Conservation (phyloP, 2,329 filamentous ascomycete species). For the Diaporthe sp. region DNA sequence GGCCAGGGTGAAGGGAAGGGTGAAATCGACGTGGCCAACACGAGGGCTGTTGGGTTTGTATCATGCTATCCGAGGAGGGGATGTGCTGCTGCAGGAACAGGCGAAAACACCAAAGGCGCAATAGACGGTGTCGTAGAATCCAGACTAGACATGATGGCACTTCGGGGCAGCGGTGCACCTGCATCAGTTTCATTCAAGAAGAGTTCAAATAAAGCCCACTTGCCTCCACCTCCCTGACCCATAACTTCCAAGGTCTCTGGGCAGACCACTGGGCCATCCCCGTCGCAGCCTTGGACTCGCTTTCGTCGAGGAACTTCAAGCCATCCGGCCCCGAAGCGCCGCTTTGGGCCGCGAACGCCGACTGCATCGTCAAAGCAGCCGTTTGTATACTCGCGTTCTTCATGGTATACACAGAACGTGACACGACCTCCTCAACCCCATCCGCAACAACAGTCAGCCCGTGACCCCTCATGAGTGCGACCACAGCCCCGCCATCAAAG, state of each 20-base stretch:
- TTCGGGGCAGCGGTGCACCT: too few relatives aligned
- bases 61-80: conserved; percentile 11
- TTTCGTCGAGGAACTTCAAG: conserved; percentile 41
- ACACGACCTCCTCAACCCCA: conserved; percentile 56
- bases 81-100: conserved; percentile 28
- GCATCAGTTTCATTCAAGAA: conserved; percentile 1
- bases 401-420: conserved; percentile 59
- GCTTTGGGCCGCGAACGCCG: conserved; percentile 39
- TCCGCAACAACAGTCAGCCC: conserved; percentile 57
- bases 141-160: not conserved
- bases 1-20: not conserved
- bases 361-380: conserved; percentile 50
- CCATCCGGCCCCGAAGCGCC: not conserved
- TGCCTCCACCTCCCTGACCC: conserved; percentile 47
- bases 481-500: conserved; percentile 51
- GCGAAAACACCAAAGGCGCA: not conserved
- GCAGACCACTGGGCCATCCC: conserved; percentile 41
- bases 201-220: conserved; percentile 46
- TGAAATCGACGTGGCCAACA: conserved; percentile 28
- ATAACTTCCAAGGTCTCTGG: conserved; percentile 46
- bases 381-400: conserved; percentile 59
- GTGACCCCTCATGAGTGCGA: conserved; percentile 61
- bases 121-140: not conserved
- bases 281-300: conserved; percentile 43
- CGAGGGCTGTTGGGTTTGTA: conserved; percentile 31